A percentile compares a stretch with the other conserved stretches of the same genome.
These are phyloP conservation scores for Cryphonectria naterciae DNA, from an alignment of 2,329 filamentous ascomycete species.

Conservation along the genomic window DNA sequence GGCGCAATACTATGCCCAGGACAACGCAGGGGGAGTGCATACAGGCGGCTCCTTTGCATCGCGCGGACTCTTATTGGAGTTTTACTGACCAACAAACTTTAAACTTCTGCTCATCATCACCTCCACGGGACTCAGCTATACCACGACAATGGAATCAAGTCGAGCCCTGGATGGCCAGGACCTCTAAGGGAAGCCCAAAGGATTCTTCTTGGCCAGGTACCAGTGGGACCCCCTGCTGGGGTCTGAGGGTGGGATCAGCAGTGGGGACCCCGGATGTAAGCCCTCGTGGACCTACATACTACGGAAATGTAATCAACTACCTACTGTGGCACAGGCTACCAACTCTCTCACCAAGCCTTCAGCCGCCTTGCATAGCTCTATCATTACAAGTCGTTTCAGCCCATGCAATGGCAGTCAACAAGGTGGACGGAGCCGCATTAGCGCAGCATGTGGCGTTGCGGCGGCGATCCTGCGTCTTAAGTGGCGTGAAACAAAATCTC, in stretches of 20 bases:
- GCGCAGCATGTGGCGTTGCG: background rate
- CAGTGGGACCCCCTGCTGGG: background rate
- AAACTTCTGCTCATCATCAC: background rate
- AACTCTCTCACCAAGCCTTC: background rate
- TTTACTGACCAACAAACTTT: background rate
- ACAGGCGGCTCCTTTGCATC: background rate
- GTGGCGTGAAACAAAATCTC: slow-evolving; percentile 4
- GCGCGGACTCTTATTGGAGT: background rate
- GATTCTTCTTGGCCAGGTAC: background rate
- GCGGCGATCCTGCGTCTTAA: slow-evolving; percentile 11
- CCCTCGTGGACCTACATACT: slow-evolving; percentile 11
- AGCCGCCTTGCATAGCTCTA: slow-evolving; percentile 2
- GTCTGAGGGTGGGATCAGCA: background rate
- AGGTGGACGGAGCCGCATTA: slow-evolving; percentile 3
- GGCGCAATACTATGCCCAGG: slow-evolving; percentile 5
- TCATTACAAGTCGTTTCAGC: slow-evolving; percentile 20
- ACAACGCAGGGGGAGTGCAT: background rate
- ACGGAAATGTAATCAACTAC: slow-evolving; percentile 1
- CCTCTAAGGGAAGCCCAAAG: background rate
- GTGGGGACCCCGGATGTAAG: slow-evolving; percentile 11
- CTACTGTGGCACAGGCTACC: background rate
- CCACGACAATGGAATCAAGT: background rate
- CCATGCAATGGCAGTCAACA: slow-evolving; percentile 11
- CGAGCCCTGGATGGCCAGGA: background rate
- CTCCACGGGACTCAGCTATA: background rate